Conservation (phyloP, 2,329 filamentous ascomycete genomes). For the Xenosphaeropsis pyriputrescens region DNA sequence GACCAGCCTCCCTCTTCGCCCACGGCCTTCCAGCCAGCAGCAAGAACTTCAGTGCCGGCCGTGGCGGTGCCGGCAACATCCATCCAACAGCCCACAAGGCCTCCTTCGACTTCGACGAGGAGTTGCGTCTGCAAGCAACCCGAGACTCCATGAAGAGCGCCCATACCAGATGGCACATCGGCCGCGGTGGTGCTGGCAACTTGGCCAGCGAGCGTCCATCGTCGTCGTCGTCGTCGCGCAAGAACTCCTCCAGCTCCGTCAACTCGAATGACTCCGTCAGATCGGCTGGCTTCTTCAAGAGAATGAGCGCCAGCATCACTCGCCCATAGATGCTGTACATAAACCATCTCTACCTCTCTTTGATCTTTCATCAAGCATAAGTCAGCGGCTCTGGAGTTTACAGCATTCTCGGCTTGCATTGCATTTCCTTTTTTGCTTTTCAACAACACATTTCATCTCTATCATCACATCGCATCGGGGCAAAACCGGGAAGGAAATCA, state of each 20-base stretch:
- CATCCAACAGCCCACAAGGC: constrained; percentile 11
- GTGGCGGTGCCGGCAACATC: constrained; percentile 19
- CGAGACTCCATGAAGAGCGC: constrained; percentile 13
- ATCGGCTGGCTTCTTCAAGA: constrained; percentile 3
- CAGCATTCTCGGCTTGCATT: too few species aligned
- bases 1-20: constrained; percentile 15
- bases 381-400: too few species aligned
- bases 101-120: constrained; percentile 18
- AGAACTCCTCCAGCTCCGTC: constrained; percentile 1
- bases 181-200: constrained; percentile 17
- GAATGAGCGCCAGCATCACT: too few species aligned
- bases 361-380: too few species aligned
- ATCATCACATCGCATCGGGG: too few species aligned
- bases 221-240: constrained; percentile 6
- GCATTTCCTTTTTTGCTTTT: too few species aligned
- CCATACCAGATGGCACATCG: constrained; percentile 13
- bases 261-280: constrained; percentile 6
- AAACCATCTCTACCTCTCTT: too few species aligned
- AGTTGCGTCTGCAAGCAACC: constrained; percentile 13
- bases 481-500: too few species aligned
- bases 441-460: too few species aligned
- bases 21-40: constrained; percentile 7
- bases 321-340: too few species aligned
- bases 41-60: constrained; percentile 13
- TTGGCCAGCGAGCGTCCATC: constrained; percentile 3